Evolutionary conservation across 306 rosid genomes (phyloP).

Genomic region (Gillenia trifoliata): DNA sequence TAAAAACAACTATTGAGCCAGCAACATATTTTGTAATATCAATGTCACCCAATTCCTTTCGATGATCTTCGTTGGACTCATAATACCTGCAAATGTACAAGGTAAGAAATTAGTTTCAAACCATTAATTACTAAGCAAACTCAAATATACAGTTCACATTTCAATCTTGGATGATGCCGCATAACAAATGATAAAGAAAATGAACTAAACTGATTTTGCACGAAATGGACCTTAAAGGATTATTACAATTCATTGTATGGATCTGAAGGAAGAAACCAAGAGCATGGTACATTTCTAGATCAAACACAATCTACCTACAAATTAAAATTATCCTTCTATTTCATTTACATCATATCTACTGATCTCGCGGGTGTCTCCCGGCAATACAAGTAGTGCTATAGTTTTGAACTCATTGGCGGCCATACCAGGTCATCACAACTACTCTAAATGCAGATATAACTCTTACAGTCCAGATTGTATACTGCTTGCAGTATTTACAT

Average conservation of each 20-base stretch:
- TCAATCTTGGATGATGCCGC: background rate
- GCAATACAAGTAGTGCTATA: background rate
- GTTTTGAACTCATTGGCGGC: background rate
- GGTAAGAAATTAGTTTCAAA: constrained; percentile 34
- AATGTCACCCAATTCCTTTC: constrained; percentile 86
- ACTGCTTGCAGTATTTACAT: too few species aligned
- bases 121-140: constrained; percentile 9
- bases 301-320: background rate
- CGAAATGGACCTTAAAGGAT: background rate
- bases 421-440: background rate
- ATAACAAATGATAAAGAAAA: background rate
- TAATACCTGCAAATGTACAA: constrained; percentile 82
- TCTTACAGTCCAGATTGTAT: background rate
- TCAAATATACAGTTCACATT: background rate
- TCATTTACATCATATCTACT: background rate
- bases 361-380: background rate
- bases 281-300: background rate
- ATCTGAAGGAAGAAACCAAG: background rate
- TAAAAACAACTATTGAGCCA: constrained; percentile 83
- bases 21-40: constrained; percentile 89
- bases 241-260: background rate
- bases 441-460: background rate
- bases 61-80: constrained; percentile 69
- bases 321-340: background rate
- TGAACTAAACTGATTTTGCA: background rate